phyloP scores from a whole-genome alignment of 1,284 basidiomycete species.

The Irpex lacteus region DNA sequence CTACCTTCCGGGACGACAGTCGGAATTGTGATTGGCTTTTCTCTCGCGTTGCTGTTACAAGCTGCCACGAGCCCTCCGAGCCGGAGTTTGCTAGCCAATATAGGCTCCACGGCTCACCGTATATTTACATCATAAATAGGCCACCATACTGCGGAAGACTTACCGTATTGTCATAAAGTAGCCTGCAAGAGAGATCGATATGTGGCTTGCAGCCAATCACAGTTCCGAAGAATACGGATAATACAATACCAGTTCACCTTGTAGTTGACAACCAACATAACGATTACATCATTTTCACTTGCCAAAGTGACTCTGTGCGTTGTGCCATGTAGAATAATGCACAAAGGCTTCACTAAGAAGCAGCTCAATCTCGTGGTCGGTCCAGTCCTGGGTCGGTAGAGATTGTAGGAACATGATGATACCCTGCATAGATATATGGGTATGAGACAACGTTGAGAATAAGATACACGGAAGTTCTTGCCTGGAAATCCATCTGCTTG shows the following conservation, averaged over 20 bases:
- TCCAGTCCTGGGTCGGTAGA: constrained; percentile 93
- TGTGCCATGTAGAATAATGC: constrained; percentile 90
- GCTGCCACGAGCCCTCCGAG: neutral
- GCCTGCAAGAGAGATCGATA: neutral
- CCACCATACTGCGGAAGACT: neutral
- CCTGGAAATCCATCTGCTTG: constrained; percentile 96
- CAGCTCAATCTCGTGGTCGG: constrained; percentile 93
- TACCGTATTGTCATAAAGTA: neutral
- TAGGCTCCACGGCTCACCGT: neutral
- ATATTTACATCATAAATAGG: neutral
- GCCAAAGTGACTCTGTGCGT: constrained; percentile 88
- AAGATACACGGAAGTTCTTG: constrained; percentile 30
- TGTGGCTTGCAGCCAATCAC: neutral
- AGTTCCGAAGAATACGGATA: neutral
- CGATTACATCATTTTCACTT: constrained; percentile 15
- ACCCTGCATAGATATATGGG: constrained; percentile 50
- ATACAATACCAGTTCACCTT: neutral
- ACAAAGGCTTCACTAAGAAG: constrained; percentile 96
- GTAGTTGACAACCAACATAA: neutral
- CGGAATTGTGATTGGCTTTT: constrained; percentile 6
- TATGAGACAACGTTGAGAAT: neutral
- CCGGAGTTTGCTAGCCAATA: neutral
- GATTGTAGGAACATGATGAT: constrained; percentile 99
- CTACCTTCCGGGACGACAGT: neutral
- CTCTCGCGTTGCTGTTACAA: neutral